Evolutionary conservation across 805 yeast genomes (phyloP).

Genomic region (Wickerhamiella spandovensis): DNA sequence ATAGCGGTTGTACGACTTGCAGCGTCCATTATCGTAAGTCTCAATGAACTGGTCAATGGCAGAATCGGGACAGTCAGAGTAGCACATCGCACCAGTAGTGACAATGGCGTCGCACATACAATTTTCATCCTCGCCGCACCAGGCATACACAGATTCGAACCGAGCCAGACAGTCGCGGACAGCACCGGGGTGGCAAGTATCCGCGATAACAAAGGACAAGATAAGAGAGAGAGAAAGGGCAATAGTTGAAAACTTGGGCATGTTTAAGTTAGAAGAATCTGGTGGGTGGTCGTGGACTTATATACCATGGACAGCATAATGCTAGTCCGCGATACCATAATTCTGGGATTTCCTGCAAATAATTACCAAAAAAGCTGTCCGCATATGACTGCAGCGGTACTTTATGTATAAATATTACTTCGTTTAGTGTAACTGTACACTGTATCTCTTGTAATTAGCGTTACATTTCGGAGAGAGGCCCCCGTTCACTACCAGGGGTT

Average conservation of each 20-base stretch:
- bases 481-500: too few species aligned
- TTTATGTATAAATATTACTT: too few species aligned
- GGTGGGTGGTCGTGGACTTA: neutral
- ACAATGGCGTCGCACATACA: conserved; percentile 14
- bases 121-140: conserved; percentile 10
- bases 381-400: too few species aligned
- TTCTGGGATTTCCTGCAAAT: neutral
- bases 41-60: conserved; percentile 11
- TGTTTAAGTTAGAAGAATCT: neutral
- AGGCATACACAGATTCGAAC: conserved; percentile 9
- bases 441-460: too few species aligned
- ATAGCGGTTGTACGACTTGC: conserved; percentile 3
- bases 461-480: too few species aligned
- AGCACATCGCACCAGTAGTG: conserved; percentile 15
- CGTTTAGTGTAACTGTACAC: too few species aligned
- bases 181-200: conserved; percentile 9
- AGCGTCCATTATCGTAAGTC: conserved; percentile 10
- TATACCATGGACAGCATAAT: neutral
- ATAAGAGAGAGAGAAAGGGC: neutral
- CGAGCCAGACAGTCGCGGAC: conserved; percentile 9
- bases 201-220: neutral
- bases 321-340: neutral
- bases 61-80: conserved; percentile 14
- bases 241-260: neutral
- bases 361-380: too few species aligned